phyloP scores from a whole-genome alignment of 768 basidiomycete genomes.

The Calvatia gigantea region DNA sequence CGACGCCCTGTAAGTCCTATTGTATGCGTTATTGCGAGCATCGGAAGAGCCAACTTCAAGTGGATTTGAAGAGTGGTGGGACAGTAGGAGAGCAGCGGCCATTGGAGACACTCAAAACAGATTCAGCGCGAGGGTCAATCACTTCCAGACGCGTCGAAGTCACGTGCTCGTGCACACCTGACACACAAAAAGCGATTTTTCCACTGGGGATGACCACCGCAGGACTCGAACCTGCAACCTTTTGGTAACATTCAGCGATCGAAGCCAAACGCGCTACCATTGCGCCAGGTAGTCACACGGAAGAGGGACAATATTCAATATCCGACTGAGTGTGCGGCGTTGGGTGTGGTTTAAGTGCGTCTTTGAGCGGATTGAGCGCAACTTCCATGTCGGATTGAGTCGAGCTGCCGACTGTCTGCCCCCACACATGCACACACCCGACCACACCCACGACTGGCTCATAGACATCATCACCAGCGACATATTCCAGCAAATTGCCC shows the following conservation, averaged over 20 bases:
- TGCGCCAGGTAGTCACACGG: conserved; percentile 75
- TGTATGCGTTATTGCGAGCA: conserved; percentile 42
- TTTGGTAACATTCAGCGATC: conserved; percentile 75
- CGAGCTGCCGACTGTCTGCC: conserved; percentile 12
- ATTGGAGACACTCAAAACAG: conserved; percentile 8
- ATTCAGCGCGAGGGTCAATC: neutral
- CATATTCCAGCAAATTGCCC: conserved; percentile 53
- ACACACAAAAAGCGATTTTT: neutral
- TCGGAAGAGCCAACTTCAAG: conserved; percentile 67
- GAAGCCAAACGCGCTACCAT: conserved; percentile 96
- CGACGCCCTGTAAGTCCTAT: conserved; percentile 29
- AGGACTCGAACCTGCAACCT: conserved; percentile 97
- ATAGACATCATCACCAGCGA: conserved; percentile 35
- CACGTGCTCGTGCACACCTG: conserved; percentile 7
- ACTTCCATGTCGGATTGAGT: neutral
- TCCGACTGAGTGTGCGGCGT: neutral
- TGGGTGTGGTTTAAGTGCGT: too few species aligned
- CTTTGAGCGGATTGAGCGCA: neutral
- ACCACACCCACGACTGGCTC: conserved; percentile 36
- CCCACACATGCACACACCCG: conserved; percentile 42
- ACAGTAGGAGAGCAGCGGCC: conserved; percentile 28
- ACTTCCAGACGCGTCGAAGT: conserved; percentile 11
- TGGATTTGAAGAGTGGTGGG: conserved; percentile 74
- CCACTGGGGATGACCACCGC: conserved; percentile 68
- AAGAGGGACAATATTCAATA: neutral